These are phyloP conservation scores for Backusella mclennaniae DNA, from an alignment of 192 early-diverging fungal genomes.

Conservation along the genomic window DNA sequence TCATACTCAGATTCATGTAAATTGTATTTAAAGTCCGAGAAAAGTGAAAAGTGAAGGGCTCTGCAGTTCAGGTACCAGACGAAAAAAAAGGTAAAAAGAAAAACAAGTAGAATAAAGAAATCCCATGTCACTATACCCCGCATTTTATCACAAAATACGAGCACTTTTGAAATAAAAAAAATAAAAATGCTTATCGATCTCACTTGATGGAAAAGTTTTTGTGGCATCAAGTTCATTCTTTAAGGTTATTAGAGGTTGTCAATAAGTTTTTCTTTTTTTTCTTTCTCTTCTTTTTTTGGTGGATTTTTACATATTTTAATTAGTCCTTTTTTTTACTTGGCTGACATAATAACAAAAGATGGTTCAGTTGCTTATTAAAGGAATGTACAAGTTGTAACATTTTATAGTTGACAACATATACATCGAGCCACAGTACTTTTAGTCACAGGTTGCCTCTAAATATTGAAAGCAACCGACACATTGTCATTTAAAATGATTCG, in stretches of 20 bases:
- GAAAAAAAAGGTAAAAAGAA: neutral
- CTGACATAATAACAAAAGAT: constrained; percentile 2
- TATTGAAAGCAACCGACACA: constrained; percentile 7
- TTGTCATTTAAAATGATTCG: constrained; percentile 6
- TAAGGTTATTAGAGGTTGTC: neutral
- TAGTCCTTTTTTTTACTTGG: constrained; percentile 7
- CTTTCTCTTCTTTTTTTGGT: neutral
- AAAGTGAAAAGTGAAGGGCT: neutral
- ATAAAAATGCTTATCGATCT: neutral
- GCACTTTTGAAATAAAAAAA: neutral
- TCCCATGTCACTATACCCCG: neutral
- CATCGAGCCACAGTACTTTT: neutral
- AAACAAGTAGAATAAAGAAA: neutral
- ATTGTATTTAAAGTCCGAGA: neutral
- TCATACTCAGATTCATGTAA: neutral
- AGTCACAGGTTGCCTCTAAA: neutral
- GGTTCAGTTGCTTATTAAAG: constrained; percentile 10
- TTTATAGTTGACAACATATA: neutral
- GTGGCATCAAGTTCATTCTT: neutral
- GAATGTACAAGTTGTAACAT: neutral
- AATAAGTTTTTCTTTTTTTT: neutral
- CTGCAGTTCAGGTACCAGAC: neutral
- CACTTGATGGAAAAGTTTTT: neutral
- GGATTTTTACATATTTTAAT: constrained; percentile 6
- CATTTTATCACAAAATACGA: neutral